Percentiles rank a stretch among this genome's conserved stretches.
Conservation (phyloP, 2,329 filamentous ascomycete species). For the Neofusicoccum ribis region DNA sequence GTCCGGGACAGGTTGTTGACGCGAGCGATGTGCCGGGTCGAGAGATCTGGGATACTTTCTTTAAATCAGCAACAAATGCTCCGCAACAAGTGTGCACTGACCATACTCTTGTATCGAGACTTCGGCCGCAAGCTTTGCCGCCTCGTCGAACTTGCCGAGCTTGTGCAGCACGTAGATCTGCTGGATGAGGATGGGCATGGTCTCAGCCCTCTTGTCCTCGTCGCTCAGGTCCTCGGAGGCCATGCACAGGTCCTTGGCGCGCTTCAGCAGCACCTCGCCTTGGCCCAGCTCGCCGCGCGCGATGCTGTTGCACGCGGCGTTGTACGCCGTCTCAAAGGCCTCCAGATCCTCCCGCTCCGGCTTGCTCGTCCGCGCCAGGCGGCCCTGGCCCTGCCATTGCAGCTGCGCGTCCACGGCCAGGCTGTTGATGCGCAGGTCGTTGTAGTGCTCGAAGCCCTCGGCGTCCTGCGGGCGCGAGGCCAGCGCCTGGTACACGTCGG, state of each 20-base stretch:
- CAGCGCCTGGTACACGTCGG: conserved; percentile 63
- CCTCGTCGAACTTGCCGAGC: conserved; percentile 66
- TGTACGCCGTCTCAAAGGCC: conserved; percentile 80
- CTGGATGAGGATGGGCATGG: conserved; percentile 74
- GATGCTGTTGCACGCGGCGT: conserved; percentile 72
- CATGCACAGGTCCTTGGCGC: conserved; percentile 70
- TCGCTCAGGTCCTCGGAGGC: conserved; percentile 70
- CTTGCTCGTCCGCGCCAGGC: conserved; percentile 56
- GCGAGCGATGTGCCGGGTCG: conserved; percentile 65
- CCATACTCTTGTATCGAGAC: conserved; percentile 63
- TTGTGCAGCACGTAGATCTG: conserved; percentile 71
- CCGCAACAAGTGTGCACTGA: not conserved
- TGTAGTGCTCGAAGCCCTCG: conserved; percentile 60
- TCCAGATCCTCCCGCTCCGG: conserved; percentile 61
- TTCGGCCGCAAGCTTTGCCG: conserved; percentile 61
- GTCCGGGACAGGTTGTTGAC: conserved; percentile 62
- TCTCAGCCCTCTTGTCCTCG: conserved; percentile 72
- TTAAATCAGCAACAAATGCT: conserved; percentile 7
- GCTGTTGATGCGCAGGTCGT: conserved; percentile 76
- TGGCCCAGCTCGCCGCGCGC: conserved; percentile 66
- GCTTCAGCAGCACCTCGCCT: conserved; percentile 67
- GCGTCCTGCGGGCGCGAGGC: conserved; percentile 46
- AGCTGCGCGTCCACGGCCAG: conserved; percentile 71
- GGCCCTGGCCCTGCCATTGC: conserved; percentile 63
- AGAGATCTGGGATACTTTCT: conserved; percentile 63